These are phyloP conservation scores for Euphorbia tirucalli DNA, from an alignment of 345 rosid species.

Conservation along the genomic window DNA sequence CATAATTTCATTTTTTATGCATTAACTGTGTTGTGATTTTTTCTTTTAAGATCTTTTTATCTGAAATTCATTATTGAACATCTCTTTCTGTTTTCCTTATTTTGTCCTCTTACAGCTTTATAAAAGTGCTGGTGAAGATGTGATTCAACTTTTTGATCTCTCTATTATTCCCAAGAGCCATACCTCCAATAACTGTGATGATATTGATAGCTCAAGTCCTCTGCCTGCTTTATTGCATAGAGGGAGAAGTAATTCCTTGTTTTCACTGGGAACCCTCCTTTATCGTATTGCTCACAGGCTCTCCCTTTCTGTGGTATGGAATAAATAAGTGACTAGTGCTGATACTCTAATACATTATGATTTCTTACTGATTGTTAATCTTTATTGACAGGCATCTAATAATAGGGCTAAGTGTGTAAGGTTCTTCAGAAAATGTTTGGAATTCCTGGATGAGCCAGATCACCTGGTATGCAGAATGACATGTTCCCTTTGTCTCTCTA, in stretches of 20 bases:
- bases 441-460: constrained; percentile 78
- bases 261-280: constrained; percentile 86
- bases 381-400: constrained; percentile 55
- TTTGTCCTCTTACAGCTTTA: constrained; percentile 55
- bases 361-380: constrained; percentile 16
- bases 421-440: constrained; percentile 77
- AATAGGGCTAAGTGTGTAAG: constrained; percentile 74
- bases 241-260: constrained; percentile 66
- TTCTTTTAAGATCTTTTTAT: not conserved
- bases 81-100: constrained; percentile 11
- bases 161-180: constrained; percentile 73
- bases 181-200: constrained; percentile 47
- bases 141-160: constrained; percentile 89
- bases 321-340: constrained; percentile 13
- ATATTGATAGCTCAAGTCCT: constrained; percentile 48
- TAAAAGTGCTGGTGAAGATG: constrained; percentile 92
- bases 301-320: constrained; percentile 77
- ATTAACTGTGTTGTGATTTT: not conserved
- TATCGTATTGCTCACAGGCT: constrained; percentile 91
- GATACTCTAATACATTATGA: constrained; percentile 9
- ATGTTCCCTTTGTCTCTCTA: not conserved
- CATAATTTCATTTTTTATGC: not conserved
- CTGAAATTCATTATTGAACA: constrained; percentile 2
- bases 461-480: constrained; percentile 53
- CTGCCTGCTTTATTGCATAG: constrained; percentile 57